Base-by-base conservation (phyloP, 345 rosid species). In the Acer negundo region DNA sequence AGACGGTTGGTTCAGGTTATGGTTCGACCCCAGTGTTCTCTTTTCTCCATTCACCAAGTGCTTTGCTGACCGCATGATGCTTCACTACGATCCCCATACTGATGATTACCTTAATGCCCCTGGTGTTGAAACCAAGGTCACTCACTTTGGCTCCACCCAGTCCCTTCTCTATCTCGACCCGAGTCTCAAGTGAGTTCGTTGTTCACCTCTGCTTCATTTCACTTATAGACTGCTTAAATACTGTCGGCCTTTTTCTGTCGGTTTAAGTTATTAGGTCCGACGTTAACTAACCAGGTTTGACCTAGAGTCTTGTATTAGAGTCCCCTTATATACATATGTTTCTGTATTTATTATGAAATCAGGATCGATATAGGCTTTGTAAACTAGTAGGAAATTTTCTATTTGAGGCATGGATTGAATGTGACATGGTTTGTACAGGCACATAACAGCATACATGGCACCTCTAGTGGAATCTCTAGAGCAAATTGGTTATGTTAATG, bases 1-100 rank as follows among this genome's bases (percentile, higher is more conserved):
- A 65, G 86, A 80, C 42, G 98, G 97, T 0, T 92, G 98, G 98
- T 95, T 93, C 87, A 87, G 96, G 83, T 71, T 92, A 16, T 95
- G 99, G 97, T 90, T 93, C 66, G 99, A 95, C 78, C 82, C 87
- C 31, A 59, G 81, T 19, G 98, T 95, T 28, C 12, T 95, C 4
- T 23, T 95, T 20, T 80, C 89, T 72, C 92, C 98, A 19, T 89
- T 90, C 71, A 89, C 98, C 9, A 79, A 72, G 74, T 95, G 99
- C 81, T 93, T 92, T 77, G 86, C 90, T 35, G 85, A 89, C 3
- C 89, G 97, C 5, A 93, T 95, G 96, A 87, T 69, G 89, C 88
- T 93, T 75, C 73, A 81, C 84, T 93, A 93, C 70, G 87, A 92
- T 63, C 67, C 72, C 4, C 81, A 78, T 73, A 67, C 78, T 77